phyloP scores from a whole-genome alignment of 1,139 yeast genomes.

The Lodderomyces jiufengensis region DNA sequence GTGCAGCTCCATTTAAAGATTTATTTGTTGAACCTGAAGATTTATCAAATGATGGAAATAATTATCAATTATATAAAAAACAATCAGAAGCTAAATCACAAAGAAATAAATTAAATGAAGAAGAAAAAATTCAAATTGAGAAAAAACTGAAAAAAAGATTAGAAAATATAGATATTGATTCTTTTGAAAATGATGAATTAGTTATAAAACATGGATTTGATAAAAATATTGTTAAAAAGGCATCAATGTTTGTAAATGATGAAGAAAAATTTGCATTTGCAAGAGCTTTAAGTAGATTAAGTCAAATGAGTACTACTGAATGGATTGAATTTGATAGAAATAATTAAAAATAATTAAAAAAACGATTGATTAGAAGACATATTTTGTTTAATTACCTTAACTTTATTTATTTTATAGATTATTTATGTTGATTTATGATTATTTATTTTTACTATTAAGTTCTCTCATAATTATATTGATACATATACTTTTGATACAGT shows the following conservation, averaged over 20 bases:
- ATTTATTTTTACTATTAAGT: too few species aligned
- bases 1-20: constrained; percentile 79
- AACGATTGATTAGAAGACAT: too few species aligned
- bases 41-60: constrained; percentile 40
- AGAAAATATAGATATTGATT: constrained; percentile 29
- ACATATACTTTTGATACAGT: too few species aligned
- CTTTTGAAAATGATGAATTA: constrained; percentile 55
- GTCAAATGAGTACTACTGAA: constrained; percentile 91
- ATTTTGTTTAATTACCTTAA: too few species aligned
- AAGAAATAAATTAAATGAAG: constrained; percentile 18
- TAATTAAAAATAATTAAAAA: too few species aligned
- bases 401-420: too few species aligned
- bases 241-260: constrained; percentile 78
- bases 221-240: constrained; percentile 68
- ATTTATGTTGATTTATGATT: too few species aligned
- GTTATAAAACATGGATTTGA: constrained; percentile 73
- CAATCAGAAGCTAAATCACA: constrained; percentile 13
- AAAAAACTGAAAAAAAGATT: neutral
- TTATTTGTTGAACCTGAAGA: constrained; percentile 84
- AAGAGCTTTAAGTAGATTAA: constrained; percentile 81
- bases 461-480: too few species aligned
- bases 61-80: constrained; percentile 43
- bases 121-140: neutral
- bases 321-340: constrained; percentile 60
- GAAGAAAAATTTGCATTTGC: constrained; percentile 97